Evolutionary conservation across 192 early-diverging fungal species (phyloP).

Genomic region (Linnemannia elongata): DNA sequence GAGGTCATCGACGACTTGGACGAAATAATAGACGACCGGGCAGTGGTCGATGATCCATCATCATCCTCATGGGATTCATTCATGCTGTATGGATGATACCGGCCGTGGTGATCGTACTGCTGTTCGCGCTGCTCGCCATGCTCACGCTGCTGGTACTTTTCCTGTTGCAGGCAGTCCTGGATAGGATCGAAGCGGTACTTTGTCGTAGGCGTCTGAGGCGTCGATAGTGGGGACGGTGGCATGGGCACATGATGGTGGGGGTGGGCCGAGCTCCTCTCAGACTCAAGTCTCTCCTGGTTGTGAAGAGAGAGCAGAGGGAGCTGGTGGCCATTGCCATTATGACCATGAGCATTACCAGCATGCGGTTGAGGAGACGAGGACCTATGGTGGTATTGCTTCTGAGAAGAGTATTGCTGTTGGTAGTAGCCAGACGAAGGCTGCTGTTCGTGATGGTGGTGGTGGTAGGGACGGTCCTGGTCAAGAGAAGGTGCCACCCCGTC

Average conservation of each 20-base stretch:
- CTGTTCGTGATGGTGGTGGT: conserved; percentile 8
- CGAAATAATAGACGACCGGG: conserved; percentile 27
- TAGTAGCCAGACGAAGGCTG: conserved; percentile 5
- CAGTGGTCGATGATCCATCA: conserved; percentile 16
- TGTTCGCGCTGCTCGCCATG: conserved; percentile 8
- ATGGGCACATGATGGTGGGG: neutral
- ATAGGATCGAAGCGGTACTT: conserved; percentile 53
- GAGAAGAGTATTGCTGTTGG: neutral
- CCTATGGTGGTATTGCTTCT: neutral
- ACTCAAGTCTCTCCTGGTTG: conserved; percentile 15
- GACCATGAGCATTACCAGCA: conserved; percentile 21
- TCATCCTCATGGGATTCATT: conserved; percentile 19
- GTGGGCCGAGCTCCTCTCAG: neutral
- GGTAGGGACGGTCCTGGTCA: conserved; percentile 8
- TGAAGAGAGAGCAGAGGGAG: conserved; percentile 27
- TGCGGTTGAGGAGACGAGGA: conserved; percentile 17
- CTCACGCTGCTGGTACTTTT: conserved; percentile 32
- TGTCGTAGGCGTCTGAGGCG: conserved; percentile 49
- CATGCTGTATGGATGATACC: conserved; percentile 1
- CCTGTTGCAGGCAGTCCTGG: conserved; percentile 52
- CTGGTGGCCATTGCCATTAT: conserved; percentile 29
- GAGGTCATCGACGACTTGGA: conserved; percentile 42
- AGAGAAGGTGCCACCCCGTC: conserved; percentile 28
- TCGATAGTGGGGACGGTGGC: conserved; percentile 47
- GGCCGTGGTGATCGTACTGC: conserved; percentile 3